These are phyloP conservation scores for Penicillium canescens DNA, from an alignment of 495 filamentous ascomycete species.

Conservation along the genomic window DNA sequence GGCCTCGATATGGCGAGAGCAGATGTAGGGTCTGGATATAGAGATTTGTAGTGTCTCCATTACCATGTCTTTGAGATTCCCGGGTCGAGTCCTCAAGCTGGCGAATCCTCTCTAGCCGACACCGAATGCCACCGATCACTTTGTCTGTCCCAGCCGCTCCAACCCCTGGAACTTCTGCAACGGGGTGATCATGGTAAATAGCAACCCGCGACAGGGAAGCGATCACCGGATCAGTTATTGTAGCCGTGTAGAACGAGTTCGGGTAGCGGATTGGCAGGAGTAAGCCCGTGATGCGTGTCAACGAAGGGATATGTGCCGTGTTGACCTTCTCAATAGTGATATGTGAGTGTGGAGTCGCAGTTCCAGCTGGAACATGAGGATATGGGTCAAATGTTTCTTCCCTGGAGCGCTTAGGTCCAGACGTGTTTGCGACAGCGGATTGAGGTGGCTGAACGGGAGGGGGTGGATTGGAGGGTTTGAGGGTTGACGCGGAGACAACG, in stretches of 20 bases:
- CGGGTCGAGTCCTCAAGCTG: background rate
- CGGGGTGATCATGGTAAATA: conserved; percentile 58
- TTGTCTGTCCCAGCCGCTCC: conserved; percentile 43
- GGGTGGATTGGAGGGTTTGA: conserved; percentile 34
- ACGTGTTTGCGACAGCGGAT: conserved; percentile 22
- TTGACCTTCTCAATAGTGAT: conserved; percentile 59
- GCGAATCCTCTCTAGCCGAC: conserved; percentile 62
- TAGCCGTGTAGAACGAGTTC: conserved; percentile 79
- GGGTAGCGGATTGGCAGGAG: conserved; percentile 88
- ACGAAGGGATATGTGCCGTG: conserved; percentile 64
- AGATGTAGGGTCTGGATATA: conserved; percentile 89
- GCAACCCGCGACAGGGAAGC: conserved; percentile 77
- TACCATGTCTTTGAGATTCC: background rate
- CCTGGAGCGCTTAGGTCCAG: conserved; percentile 25
- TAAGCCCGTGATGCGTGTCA: conserved; percentile 79
- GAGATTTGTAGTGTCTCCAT: conserved; percentile 45
- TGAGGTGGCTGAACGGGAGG: conserved; percentile 27
- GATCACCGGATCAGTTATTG: conserved; percentile 63
- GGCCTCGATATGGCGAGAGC: conserved; percentile 76
- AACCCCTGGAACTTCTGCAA: conserved; percentile 36
- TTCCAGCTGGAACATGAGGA: conserved; percentile 28
- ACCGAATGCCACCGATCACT: conserved; percentile 81
- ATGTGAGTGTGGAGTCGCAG: conserved; percentile 39
- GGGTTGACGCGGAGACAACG: conserved; percentile 16
- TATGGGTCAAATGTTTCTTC: conserved; percentile 37